Evolutionary conservation across 176 grass and related monocot genomes (phyloP).

Genomic region (Rhynchospora pubera): DNA sequence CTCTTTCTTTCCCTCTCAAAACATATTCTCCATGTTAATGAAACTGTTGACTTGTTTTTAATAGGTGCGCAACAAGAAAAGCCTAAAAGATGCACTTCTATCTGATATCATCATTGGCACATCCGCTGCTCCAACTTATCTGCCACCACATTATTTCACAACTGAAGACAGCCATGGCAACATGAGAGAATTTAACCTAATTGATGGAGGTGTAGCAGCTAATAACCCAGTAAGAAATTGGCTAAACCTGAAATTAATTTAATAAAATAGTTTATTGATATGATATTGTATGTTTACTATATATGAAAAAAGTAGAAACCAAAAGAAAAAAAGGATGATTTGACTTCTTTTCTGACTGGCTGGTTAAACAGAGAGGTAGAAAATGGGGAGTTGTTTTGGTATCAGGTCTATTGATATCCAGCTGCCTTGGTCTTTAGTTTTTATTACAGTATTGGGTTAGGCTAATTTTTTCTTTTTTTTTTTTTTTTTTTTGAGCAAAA

Average conservation of each 20-base stretch:
- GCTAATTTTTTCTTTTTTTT: too few relatives aligned
- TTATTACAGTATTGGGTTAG: background rate
- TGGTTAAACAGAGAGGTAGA: background rate
- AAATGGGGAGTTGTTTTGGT: background rate
- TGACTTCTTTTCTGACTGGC: background rate
- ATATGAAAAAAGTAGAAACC: background rate
- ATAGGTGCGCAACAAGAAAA: slow-evolving; percentile 40
- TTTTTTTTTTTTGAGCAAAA: too few relatives aligned
- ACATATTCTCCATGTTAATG: background rate
- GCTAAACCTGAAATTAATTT: background rate
- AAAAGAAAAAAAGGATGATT: background rate
- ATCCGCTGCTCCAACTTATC: slow-evolving; percentile 75
- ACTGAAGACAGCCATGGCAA: slow-evolving; percentile 46
- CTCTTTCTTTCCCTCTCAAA: background rate
- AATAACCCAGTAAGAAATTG: slow-evolving; percentile 62
- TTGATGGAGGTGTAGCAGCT: slow-evolving; percentile 75
- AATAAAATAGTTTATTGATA: background rate
- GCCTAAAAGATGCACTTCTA: slow-evolving; percentile 48
- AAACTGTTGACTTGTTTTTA: background rate
- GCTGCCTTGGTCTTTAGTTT: background rate
- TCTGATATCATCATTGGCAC: slow-evolving; percentile 87
- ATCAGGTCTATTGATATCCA: background rate
- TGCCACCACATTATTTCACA: slow-evolving; percentile 68
- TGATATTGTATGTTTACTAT: background rate
- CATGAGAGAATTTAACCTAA: slow-evolving; percentile 71